Evolutionary conservation across 2,329 filamentous ascomycete species (phyloP), one percentile per base, ranked within the genome.

Genomic region (Ophiostoma quercus): DNA sequence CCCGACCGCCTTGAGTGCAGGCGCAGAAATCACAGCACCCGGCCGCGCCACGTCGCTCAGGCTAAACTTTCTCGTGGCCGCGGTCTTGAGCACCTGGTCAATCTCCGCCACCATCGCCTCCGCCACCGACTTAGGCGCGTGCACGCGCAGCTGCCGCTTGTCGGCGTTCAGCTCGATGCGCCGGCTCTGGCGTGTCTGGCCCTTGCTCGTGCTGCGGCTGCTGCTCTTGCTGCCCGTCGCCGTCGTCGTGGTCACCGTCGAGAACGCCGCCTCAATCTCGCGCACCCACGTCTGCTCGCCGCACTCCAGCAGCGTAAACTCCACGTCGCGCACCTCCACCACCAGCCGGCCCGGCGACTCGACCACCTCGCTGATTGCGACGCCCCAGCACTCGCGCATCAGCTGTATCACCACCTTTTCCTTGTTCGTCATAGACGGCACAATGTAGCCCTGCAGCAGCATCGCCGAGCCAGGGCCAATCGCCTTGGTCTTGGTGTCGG

Each of bases 331-430:
- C 25, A 86, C 73, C 71, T 74, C 77, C 7, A 86, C 71, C 2
- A 76, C 76, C 1, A 80, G 74, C 41, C 77, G 76, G 6, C 85
- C 85, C 3, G 80, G 74, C 6, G 77, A 78, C 25, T 81, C 78
- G 16, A 80, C 74, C 19, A 83, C 75, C 72, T 85, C 83, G 69
- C 80, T 77, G 2, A 82, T 80, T 9, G 81, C 78, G n/a, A 87
- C 72, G 2, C 78, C 79, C 85, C 85, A 88, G 71, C 79, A 81
- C 32, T 80, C 76, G 14, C 79, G 79, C 78, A 87, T 78, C 68
- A 88, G 76, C 69, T 76, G 77, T 19, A 82, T 72, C 0, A 78
- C 81, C 12, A 82, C 74, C 37, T 73, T 78, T 54, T 80, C 75
- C 74, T 87, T 87, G 3, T 74, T 73, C 16, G 74, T 73, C 71